Evolutionary conservation across 768 basidiomycete genomes (phyloP), one percentile per base, ranked within the genome.

Genomic region (Leccinum olivaceopallidum): DNA sequence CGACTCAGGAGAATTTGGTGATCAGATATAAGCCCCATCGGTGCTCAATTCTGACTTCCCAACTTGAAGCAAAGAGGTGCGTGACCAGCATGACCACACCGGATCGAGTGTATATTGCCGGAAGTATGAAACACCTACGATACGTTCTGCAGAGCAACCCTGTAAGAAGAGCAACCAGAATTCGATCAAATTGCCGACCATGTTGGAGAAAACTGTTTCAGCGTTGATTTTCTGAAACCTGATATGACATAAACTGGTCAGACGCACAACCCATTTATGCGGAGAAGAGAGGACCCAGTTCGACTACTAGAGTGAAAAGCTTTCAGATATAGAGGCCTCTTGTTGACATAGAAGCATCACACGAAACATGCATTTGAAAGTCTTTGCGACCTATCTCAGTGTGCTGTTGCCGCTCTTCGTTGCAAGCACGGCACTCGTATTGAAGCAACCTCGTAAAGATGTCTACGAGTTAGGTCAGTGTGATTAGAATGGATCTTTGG

Each of bases 321-420:
- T n/a, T n/a, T n/a, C n/a, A n/a, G n/a, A n/a, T n/a, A n/a, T n/a
- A n/a, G n/a, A n/a, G n/a, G n/a, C n/a, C 26, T 26, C 9, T 52
- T 30, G 26, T 16, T 18, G 49, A 50, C 24, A 16, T 26, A 6
- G 13, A 22, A 36, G 10, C 20, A 16, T 47, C 18, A 53, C 30
- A 32, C 30, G 4, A 10, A 55, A 26, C n/a, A 55, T 56, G 58
- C 61, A 55, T n/a, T n/a, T 47, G 24, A 56, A 52, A 26, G n/a
- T 5, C 9, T 34, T 53, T 5, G 39, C 2, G 32, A 36, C 30
- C 24, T 20, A 50, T 34, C 48, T 60, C 42, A 24, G 16, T 24
- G 9, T 16, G 13, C 8, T 62, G 32, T 30, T 60, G 39, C 39
- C 53, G 24, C 24, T 61, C 53, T 51, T 51, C 53, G 13, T 60